These are phyloP conservation scores for Boletus fagicola DNA, from an alignment of 768 basidiomycete species.

Conservation along the genomic window DNA sequence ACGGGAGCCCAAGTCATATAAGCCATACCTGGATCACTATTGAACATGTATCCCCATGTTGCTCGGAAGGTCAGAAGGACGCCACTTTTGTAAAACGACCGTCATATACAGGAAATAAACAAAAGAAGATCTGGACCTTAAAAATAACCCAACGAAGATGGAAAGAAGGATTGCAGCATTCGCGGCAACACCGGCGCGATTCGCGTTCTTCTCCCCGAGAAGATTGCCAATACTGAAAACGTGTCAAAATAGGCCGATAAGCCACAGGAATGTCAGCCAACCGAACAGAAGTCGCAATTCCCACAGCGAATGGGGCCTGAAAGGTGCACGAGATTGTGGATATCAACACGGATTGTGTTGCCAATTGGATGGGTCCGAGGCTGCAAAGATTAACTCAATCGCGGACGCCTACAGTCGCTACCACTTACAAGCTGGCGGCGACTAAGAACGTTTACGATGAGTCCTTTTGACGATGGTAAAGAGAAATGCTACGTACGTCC, in stretches of 20 bases:
- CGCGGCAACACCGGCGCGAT: slow-evolving; percentile 68
- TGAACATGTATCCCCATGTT: slow-evolving; percentile 77
- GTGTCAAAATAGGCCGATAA: not conserved
- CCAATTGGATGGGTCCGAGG: slow-evolving; percentile 77
- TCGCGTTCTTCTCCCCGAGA: slow-evolving; percentile 74
- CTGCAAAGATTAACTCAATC: slow-evolving; percentile 38
- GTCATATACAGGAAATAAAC: not conserved
- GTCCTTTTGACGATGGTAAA: not conserved
- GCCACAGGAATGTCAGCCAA: slow-evolving; percentile 30
- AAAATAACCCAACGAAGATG: slow-evolving; percentile 54
- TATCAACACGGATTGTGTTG: slow-evolving; percentile 83
- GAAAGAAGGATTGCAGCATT: slow-evolving; percentile 65
- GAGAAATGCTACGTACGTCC: slow-evolving; percentile 35
- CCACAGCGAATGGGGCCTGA: slow-evolving; percentile 80
- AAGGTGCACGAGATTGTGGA: slow-evolving; percentile 73
- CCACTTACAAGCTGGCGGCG: slow-evolving; percentile 49
- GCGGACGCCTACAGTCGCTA: not conserved
- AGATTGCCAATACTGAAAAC: slow-evolving; percentile 77
- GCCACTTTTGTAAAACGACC: slow-evolving; percentile 31
- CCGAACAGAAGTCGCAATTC: slow-evolving; percentile 84
- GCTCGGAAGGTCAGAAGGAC: slow-evolving; percentile 60
- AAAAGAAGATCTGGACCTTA: slow-evolving; percentile 44
- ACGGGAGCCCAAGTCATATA: not conserved
- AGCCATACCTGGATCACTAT: slow-evolving; percentile 51
- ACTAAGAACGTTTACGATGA: slow-evolving; percentile 33